Base-by-base conservation (phyloP, 768 basidiomycete genomes). In the Hericium rajendrae region DNA sequence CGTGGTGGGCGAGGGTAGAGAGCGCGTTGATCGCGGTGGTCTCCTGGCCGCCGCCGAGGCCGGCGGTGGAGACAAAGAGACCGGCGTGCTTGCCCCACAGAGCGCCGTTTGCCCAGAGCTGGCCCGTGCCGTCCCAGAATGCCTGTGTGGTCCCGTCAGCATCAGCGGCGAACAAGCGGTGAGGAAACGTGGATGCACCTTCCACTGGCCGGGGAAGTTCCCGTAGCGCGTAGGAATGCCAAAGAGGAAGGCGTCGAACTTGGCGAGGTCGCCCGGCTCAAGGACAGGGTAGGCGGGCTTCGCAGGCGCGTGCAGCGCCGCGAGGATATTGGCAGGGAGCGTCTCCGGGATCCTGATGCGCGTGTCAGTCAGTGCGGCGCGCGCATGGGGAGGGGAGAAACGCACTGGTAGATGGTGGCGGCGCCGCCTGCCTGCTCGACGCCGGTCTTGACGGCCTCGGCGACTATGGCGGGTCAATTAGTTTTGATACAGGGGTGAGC, bases 201-300 rank as follows among this genome's bases (percentile, higher is more conserved):
- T 88, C 82, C 82, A 86, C 64, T 94, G 91, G 2, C 75, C 86
- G 24, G 91, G 81, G 70, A 89, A 84, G 65, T 79, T 83, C 43
- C 91, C 91, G 71, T 80, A 94, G 64, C 91, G 85, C 26, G 87
- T 88, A 54, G 86, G 85, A 57, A 91, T 74, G 59, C 89, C 91
- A 53, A 91, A 76, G 61, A 94, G 62, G 77, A 80, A 84, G 5
- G 80, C 91, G 63, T 94, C 88, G 65, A 78, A 87, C 5, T 75
- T 57, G 18, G 71, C 61, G 53, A 95, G 76, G 5, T 77, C 73
- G 1, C 73, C 69, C 24, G 84, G 77, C 2, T 70, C 73, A 64
- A 91, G 74, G 62, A 88, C 65, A 3, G 91, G 89, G 69, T 90
- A 90, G 62, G 78, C 70, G 51, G 80, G 80, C 69, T 89, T 90